These are phyloP conservation scores for Heterococcus sp. DNA, from an alignment of 108 stramenopile genomes.

Conservation along the genomic window DNA sequence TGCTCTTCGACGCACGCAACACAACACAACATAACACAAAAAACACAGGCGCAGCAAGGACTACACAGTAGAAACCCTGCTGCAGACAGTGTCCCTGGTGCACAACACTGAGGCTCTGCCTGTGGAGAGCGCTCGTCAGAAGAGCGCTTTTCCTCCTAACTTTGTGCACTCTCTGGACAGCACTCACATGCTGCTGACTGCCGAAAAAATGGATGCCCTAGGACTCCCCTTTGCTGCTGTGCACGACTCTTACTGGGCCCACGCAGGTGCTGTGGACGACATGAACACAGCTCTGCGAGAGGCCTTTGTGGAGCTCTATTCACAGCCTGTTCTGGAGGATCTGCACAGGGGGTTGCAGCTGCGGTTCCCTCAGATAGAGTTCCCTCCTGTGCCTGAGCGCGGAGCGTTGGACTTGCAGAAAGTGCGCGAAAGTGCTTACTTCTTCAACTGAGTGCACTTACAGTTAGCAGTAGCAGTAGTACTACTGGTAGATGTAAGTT, in stretches of 20 bases:
- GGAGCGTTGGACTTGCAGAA: slow-evolving; percentile 84
- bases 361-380: slow-evolving; percentile 83
- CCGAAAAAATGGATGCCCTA: slow-evolving; percentile 82
- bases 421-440: slow-evolving; percentile 88
- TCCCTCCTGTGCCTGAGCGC: slow-evolving; percentile 82
- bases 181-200: slow-evolving; percentile 99
- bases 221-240: slow-evolving; percentile 92
- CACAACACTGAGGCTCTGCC: slow-evolving; percentile 80
- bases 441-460: too few relatives aligned
- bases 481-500: too few relatives aligned
- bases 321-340: slow-evolving; percentile 79
- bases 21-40: too few relatives aligned
- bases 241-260: slow-evolving; percentile 99
- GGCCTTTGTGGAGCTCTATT: slow-evolving; percentile 89
- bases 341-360: slow-evolving; percentile 55
- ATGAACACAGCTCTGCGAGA: slow-evolving; percentile 88
- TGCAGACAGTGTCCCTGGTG: slow-evolving; percentile 76
- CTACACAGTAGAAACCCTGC: slow-evolving; percentile 81
- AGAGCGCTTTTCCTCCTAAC: slow-evolving; percentile 96
- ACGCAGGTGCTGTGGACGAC: slow-evolving; percentile 89
- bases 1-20: too few relatives aligned
- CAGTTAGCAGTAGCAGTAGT: too few relatives aligned
- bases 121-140: slow-evolving; percentile 75
- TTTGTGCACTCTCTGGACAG: slow-evolving; percentile 98
- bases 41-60: not conserved